phyloP scores from a whole-genome alignment of 805 yeast species.

The Candida lessepsii region DNA sequence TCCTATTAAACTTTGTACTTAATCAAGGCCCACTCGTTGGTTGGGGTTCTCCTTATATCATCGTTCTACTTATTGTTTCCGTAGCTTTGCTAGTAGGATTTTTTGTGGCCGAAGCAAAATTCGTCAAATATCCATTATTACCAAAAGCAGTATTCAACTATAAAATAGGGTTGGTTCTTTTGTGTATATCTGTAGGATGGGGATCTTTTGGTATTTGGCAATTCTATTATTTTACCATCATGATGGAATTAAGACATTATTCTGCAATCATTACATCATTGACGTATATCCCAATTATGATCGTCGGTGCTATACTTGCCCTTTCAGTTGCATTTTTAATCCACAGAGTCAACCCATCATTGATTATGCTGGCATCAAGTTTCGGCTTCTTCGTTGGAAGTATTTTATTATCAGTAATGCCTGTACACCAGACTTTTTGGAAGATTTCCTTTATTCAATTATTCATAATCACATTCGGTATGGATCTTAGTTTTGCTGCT shows the following conservation, averaged over 20 bases:
- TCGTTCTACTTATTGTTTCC: slow-evolving; percentile 55
- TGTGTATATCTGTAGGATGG: slow-evolving; percentile 65
- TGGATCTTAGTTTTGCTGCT: slow-evolving; percentile 79
- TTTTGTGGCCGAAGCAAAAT: slow-evolving; percentile 46
- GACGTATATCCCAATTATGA: slow-evolving; percentile 47
- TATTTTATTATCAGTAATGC: slow-evolving; percentile 52
- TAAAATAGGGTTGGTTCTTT: slow-evolving; percentile 48
- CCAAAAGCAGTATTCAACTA: slow-evolving; percentile 49
- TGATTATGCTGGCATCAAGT: slow-evolving; percentile 50
- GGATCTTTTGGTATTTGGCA: slow-evolving; percentile 74
- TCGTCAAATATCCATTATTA: slow-evolving; percentile 49
- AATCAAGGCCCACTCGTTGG: slow-evolving; percentile 75
- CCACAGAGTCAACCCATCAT: slow-evolving; percentile 46
- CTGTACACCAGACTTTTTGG: slow-evolving; percentile 61
- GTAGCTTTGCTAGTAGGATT: slow-evolving; percentile 42
- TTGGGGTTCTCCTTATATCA: slow-evolving; percentile 60
- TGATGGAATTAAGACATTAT: slow-evolving; percentile 49
- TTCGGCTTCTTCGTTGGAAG: slow-evolving; percentile 55
- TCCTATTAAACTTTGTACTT: slow-evolving; percentile 66
- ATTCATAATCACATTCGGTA: slow-evolving; percentile 63
- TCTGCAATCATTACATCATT: slow-evolving; percentile 30
- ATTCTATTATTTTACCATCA: slow-evolving; percentile 57
- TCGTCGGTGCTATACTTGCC: slow-evolving; percentile 59
- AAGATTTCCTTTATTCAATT: slow-evolving; percentile 54
- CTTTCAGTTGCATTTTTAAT: slow-evolving; percentile 49